phyloP scores from a whole-genome alignment of 2,329 filamentous ascomycete species.

The Fusarium chaquense region DNA sequence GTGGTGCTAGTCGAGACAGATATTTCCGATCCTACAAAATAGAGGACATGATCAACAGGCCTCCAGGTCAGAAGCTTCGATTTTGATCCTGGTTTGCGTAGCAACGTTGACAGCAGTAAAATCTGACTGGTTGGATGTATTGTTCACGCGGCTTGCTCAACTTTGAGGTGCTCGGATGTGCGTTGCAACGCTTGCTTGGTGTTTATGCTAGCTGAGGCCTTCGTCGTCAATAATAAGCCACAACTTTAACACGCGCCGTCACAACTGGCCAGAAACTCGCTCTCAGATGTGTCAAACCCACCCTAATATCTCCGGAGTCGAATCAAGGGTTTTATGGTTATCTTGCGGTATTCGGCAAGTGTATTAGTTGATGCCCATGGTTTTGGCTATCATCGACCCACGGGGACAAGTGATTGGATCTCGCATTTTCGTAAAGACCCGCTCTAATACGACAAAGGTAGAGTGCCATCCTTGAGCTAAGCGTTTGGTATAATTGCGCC shows the following conservation, averaged over 20 bases:
- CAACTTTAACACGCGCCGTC: constrained; percentile 33
- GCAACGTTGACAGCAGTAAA: constrained; percentile 28
- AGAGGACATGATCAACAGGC: constrained; percentile 1
- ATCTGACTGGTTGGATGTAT: constrained; percentile 27
- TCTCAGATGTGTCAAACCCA: neutral
- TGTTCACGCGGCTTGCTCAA: constrained; percentile 10
- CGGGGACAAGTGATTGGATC: constrained; percentile 38
- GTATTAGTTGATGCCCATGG: constrained; percentile 11
- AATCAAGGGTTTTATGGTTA: constrained; percentile 7
- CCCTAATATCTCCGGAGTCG: neutral
- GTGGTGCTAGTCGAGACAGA: neutral
- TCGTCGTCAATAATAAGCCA: constrained; percentile 41
- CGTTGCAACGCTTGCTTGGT: constrained; percentile 8
- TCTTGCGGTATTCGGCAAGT: constrained; percentile 6
- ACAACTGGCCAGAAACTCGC: constrained; percentile 31
- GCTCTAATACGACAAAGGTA: constrained; percentile 12
- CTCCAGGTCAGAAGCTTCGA: neutral
- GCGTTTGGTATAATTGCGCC: constrained; percentile 5
- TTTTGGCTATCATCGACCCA: constrained; percentile 29
- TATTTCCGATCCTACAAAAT: constrained; percentile 3
- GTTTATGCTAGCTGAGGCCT: constrained; percentile 10
- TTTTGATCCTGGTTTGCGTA: constrained; percentile 1
- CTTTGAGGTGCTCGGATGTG: neutral
- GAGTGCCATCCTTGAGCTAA: neutral
- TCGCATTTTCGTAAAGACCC: constrained; percentile 21